A percentile compares a stretch with the other conserved stretches of the same genome.
Conservation (phyloP, 331 rosid species). For the Cucumis variabilis region DNA sequence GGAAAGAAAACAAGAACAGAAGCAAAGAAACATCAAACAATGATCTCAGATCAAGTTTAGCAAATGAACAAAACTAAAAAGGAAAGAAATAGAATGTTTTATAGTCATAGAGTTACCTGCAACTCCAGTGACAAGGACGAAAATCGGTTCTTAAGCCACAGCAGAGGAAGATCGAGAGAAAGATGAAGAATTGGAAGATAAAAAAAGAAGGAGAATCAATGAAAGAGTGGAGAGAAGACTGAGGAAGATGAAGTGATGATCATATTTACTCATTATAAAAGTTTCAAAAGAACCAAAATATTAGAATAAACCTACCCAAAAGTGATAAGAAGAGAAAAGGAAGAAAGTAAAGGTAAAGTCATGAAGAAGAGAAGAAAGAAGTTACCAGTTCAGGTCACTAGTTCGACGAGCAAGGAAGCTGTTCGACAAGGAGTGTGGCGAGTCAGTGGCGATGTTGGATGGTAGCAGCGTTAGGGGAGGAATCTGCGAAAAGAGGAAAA, state of each 20-base stretch:
- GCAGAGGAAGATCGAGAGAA: slow-evolving; percentile 31
- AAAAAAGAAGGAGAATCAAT: background rate
- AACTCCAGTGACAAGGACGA: slow-evolving; percentile 94
- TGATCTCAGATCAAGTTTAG: slow-evolving; percentile 32
- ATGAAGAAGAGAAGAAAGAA: too few species aligned
- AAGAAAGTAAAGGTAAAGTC: too few species aligned
- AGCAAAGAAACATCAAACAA: background rate
- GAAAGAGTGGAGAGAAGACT: background rate
- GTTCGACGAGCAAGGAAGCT: too few species aligned
- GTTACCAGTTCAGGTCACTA: too few species aligned
- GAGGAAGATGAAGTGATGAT: background rate
- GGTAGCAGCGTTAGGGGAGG: too few species aligned
- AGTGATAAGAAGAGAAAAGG: too few species aligned
- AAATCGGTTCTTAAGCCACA: slow-evolving; percentile 84
- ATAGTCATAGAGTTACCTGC: slow-evolving; percentile 53
- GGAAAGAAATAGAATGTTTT: slow-evolving; percentile 22
- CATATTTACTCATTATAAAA: too few species aligned
- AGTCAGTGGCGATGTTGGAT: too few species aligned
- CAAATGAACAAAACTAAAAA: background rate
- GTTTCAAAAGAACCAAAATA: too few species aligned
- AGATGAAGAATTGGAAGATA: background rate
- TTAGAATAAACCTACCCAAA: too few species aligned
- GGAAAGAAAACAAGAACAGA: background rate
- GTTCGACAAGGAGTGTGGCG: too few species aligned
- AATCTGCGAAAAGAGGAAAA: too few species aligned